A percentile compares a stretch with the other conserved stretches of the same genome.
These are phyloP conservation scores for Ramaria sp. DNA, from an alignment of 768 basidiomycete species.

Conservation along the genomic window DNA sequence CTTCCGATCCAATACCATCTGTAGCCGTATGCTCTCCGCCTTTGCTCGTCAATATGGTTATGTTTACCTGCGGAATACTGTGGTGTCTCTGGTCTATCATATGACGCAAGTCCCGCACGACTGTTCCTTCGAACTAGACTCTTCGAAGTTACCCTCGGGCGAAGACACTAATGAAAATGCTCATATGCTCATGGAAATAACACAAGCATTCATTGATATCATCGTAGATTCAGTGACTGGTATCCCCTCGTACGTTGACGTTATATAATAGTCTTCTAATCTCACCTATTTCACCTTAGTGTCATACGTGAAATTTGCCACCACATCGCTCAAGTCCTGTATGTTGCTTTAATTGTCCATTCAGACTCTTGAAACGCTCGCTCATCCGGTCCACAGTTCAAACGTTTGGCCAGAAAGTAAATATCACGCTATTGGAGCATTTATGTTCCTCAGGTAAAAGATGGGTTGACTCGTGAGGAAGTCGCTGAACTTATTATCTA, in stretches of 20 bases:
- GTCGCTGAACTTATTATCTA: slow-evolving; percentile 17
- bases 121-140: slow-evolving; percentile 71
- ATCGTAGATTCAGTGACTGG: slow-evolving; percentile 39
- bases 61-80: slow-evolving; percentile 69
- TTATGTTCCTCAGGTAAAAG: slow-evolving; percentile 74
- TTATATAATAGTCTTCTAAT: too few species aligned
- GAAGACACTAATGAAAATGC: slow-evolving; percentile 54
- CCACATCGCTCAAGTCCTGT: slow-evolving; percentile 77
- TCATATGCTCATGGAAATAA: slow-evolving; percentile 59
- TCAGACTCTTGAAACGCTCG: not conserved
- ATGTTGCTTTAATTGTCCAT: slow-evolving; percentile 23
- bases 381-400: slow-evolving; percentile 28
- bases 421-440: slow-evolving; percentile 76
- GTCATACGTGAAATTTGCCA: slow-evolving; percentile 82
- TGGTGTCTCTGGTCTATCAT: slow-evolving; percentile 67
- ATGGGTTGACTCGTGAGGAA: not conserved
- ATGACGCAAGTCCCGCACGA: slow-evolving; percentile 66
- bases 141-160: slow-evolving; percentile 33
- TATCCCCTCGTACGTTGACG: slow-evolving; percentile 56
- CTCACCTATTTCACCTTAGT: slow-evolving; percentile 25
- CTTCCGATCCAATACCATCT: slow-evolving; percentile 82
- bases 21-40: slow-evolving; percentile 74
- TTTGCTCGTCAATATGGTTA: slow-evolving; percentile 87
- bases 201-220: slow-evolving; percentile 51
- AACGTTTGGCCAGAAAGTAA: slow-evolving; percentile 72